phyloP scores from a whole-genome alignment of 2,329 filamentous ascomycete genomes.

The Penicillium corylophilum region DNA sequence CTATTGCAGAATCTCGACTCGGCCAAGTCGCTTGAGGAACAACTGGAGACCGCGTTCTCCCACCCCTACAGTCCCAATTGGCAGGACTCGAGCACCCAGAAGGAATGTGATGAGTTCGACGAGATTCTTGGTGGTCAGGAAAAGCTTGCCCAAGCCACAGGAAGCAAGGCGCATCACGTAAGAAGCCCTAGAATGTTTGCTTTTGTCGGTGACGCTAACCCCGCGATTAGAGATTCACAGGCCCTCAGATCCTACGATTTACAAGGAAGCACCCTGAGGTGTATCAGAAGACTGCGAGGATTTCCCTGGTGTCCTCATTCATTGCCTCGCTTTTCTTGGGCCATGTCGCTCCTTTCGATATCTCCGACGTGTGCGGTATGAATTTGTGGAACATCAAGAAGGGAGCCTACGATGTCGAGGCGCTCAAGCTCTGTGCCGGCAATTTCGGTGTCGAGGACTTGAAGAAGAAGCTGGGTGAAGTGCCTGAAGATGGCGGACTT shows the following conservation, averaged over 20 bases:
- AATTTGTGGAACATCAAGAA: slow-evolving; percentile 88
- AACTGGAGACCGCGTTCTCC: slow-evolving; percentile 72
- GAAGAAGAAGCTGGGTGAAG: slow-evolving; percentile 74
- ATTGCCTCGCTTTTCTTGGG: slow-evolving; percentile 88
- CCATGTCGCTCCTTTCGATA: slow-evolving; percentile 81
- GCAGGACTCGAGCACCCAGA: slow-evolving; percentile 95
- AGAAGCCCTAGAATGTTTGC: slow-evolving; percentile 30
- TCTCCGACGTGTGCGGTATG: slow-evolving; percentile 93
- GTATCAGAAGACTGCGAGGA: slow-evolving; percentile 76
- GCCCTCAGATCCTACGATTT: slow-evolving; percentile 92
- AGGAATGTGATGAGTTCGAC: slow-evolving; percentile 88
- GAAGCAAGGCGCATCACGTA: slow-evolving; percentile 93
- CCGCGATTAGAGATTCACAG: slow-evolving; percentile 76
- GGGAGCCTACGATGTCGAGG: slow-evolving; percentile 69
- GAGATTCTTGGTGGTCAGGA: slow-evolving; percentile 64
- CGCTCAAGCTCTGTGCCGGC: slow-evolving; percentile 74
- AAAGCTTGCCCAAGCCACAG: slow-evolving; percentile 74
- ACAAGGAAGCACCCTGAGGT: slow-evolving; percentile 75
- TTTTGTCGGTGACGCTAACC: slow-evolving; percentile 3
- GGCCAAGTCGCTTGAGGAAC: slow-evolving; percentile 64
- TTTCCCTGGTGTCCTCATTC: slow-evolving; percentile 94
- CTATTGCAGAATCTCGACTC: slow-evolving; percentile 63
- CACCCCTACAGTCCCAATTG: slow-evolving; percentile 91
- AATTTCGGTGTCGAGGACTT: slow-evolving; percentile 63
- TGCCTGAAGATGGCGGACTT: slow-evolving; percentile 75